Evolutionary conservation across 257 asterid genomes (phyloP), one percentile per base, ranked within the genome.

Genomic region (Solanum lignicaule): DNA sequence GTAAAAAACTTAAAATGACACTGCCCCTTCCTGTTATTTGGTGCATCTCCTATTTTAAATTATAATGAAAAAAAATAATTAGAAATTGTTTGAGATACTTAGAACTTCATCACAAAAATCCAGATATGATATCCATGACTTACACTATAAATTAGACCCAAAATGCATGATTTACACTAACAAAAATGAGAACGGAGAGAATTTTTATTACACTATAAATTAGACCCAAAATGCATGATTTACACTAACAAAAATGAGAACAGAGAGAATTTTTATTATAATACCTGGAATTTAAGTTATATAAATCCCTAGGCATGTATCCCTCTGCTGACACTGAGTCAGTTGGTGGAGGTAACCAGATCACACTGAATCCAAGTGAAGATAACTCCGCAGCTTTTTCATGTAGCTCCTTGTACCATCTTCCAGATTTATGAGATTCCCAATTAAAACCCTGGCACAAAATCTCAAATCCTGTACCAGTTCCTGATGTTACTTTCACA

Each of bases 261-360:
- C 3, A 0, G 60, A 79, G 38, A 29, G 39, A 27, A 46, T 16
- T 25, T 75, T n/a, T 12, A 25, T 23, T 16, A 27, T 43, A 43
- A 87, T 94, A 96, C 98, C 99, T 96, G 93, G 98, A 97, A 91
- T 95, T 93, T 90, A 97, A 90, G 93, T 97, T 94, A 91, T 95
- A 97, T 89, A 95, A 92, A 91, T 97, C 99, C 89, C 85, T 89
- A 35, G 99, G 99, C 99, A 97, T 96, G 93, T 97, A 97, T 25
- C 99, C 99, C 92, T 97, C 99, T 55, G 99, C 93, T 48, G 99
- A 97, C 86, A 97, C 99, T 18, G 99, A 97, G 52, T 95, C 99
- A 9, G 99, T 97, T 27, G 99, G 99, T 36, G 99, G 99, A 84
- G 99, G 99, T 90, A 97, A 92, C 99, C 99, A 96, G 85, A 97